These are phyloP conservation scores for Cadophora gregata DNA, from an alignment of 2,329 filamentous ascomycete genomes.

Conservation along the genomic window DNA sequence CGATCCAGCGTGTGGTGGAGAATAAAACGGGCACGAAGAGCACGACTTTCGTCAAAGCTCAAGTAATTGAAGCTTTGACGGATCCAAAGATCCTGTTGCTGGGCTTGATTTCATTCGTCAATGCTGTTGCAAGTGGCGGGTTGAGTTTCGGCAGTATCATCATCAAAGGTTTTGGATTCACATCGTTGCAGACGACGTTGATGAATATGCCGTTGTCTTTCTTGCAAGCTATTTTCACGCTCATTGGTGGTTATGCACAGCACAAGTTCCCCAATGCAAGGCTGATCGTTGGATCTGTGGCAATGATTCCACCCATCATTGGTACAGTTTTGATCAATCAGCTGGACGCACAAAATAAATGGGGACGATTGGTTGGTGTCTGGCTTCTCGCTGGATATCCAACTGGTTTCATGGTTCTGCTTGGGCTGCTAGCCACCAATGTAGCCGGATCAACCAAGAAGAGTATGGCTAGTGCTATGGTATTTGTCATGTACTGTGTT, in stretches of 20 bases:
- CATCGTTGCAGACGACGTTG: constrained; percentile 44
- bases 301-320: constrained; percentile 44
- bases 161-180: constrained; percentile 48
- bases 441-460: constrained; percentile 59
- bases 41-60: constrained; percentile 31
- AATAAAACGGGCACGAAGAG: constrained; percentile 38
- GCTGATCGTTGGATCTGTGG: constrained; percentile 41
- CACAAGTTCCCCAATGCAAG: constrained; percentile 39
- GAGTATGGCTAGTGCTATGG: constrained; percentile 36
- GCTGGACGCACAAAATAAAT: constrained; percentile 39
- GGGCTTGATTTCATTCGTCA: constrained; percentile 34
- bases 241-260: constrained; percentile 28
- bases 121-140: constrained; percentile 33
- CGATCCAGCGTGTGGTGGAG: constrained; percentile 34
- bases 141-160: constrained; percentile 47
- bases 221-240: constrained; percentile 33
- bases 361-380: constrained; percentile 44
- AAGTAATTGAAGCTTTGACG: constrained; percentile 34
- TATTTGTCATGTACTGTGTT: constrained; percentile 38
- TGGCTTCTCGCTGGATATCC: constrained; percentile 44
- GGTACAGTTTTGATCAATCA: constrained; percentile 44
- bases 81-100: constrained; percentile 49
- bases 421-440: constrained; percentile 58
- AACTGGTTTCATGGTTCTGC: constrained; percentile 52
- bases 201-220: constrained; percentile 59